These are phyloP conservation scores for Trichosanthes truncata DNA, from an alignment of 306 rosid genomes.

Conservation along the genomic window DNA sequence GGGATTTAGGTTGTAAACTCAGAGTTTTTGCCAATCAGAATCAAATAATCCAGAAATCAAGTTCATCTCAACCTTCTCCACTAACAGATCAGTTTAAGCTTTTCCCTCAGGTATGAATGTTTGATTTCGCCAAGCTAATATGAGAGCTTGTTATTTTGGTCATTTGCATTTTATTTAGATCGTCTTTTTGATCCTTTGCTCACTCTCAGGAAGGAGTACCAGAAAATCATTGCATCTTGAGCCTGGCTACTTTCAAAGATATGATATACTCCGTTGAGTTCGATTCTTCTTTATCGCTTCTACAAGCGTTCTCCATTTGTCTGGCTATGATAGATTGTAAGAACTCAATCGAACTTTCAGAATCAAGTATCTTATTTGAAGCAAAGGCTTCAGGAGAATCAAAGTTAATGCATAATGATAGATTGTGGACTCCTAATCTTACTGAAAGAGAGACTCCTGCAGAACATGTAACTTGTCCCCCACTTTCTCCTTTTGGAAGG, in stretches of 20 bases:
- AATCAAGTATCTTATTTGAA: conserved; percentile 31
- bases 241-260: conserved; percentile 48
- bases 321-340: conserved; percentile 63
- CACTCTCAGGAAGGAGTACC: conserved; percentile 49
- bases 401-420: conserved; percentile 24
- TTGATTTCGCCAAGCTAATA: conserved; percentile 1
- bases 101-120: conserved; percentile 55
- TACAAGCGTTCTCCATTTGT: conserved; percentile 92
- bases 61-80: conserved; percentile 26
- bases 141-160: neutral
- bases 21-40: conserved; percentile 45
- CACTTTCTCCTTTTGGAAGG: conserved; percentile 45
- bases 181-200: conserved; percentile 13
- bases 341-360: conserved; percentile 38
- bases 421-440: conserved; percentile 20
- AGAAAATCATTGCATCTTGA: conserved; percentile 42
- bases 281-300: conserved; percentile 49
- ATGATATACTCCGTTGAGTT: conserved; percentile 72
- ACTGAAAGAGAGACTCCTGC: conserved; percentile 25
- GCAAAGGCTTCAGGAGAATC: conserved; percentile 28
- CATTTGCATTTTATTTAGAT: neutral
- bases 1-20: conserved; percentile 95
- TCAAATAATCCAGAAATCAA: conserved; percentile 27
- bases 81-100: conserved; percentile 46
- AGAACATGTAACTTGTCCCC: conserved; percentile 32